phyloP scores from a whole-genome alignment of 257 asterid species.

The Eucommia ulmoides region DNA sequence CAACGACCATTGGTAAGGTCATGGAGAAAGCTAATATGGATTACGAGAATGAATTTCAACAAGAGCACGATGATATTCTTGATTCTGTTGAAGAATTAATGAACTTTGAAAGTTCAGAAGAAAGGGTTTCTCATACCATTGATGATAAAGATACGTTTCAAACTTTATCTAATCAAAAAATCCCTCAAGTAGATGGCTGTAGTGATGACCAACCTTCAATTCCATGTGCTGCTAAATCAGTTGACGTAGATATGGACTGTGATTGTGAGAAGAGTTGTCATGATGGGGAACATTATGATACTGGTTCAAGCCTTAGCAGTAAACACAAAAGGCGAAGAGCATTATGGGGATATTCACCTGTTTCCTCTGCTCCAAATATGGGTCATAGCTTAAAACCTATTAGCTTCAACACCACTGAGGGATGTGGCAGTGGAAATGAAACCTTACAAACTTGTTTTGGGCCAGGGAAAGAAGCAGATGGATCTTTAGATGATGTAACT shows the following conservation, averaged over 20 bases:
- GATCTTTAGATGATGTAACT: constrained; percentile 14
- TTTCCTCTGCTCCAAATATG: constrained; percentile 31
- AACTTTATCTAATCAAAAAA: constrained; percentile 23
- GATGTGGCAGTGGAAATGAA: constrained; percentile 19
- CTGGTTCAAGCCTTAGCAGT: constrained; percentile 20
- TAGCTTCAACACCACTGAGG: constrained; percentile 11
- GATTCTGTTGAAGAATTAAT: constrained; percentile 52
- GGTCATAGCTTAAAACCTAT: constrained; percentile 22
- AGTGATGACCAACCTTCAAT: constrained; percentile 37
- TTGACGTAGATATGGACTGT: constrained; percentile 22
- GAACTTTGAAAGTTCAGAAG: constrained; percentile 31
- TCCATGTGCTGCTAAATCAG: constrained; percentile 26
- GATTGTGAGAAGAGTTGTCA: constrained; percentile 21
- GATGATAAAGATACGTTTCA: constrained; percentile 20
- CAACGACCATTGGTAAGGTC: constrained; percentile 45
- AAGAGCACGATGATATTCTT: constrained; percentile 96
- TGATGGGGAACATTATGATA: constrained; percentile 17
- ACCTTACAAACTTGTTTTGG: constrained; percentile 16
- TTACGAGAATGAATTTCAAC: constrained; percentile 82
- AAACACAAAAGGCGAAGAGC: constrained; percentile 38
- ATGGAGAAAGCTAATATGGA: constrained; percentile 77
- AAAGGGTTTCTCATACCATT: constrained; percentile 18
- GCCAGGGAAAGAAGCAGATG: constrained; percentile 24
- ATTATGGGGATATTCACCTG: constrained; percentile 68
- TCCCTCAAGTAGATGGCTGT: constrained; percentile 81